Conservation (phyloP, 202 grass and related monocot species). For the Cymbopogon flexuosus region DNA sequence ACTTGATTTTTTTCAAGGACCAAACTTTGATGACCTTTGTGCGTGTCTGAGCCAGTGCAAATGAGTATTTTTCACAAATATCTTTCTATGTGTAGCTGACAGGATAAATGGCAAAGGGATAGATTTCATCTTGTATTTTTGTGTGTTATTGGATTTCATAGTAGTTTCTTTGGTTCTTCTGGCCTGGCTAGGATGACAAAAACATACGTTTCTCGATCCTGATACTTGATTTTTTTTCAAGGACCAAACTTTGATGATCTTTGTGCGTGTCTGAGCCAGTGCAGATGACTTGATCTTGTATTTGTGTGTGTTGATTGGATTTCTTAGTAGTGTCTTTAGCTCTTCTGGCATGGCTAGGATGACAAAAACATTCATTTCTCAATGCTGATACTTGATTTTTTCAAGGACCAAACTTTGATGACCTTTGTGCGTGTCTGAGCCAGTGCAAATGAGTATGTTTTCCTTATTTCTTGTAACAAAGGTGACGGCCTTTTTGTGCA, state of each 20-base stretch:
- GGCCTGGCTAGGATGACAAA: conserved; percentile 26
- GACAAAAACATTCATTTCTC: conserved; percentile 44
- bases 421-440: conserved; percentile 62
- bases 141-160: too few relatives aligned
- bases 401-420: conserved; percentile 42
- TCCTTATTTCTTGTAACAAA: not conserved
- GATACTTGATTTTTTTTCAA: conserved; percentile 20
- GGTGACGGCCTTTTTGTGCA: not conserved
- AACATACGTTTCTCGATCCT: conserved; percentile 37
- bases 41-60: conserved; percentile 46
- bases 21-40: conserved; percentile 53
- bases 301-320: not conserved
- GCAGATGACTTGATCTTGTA: too few relatives aligned
- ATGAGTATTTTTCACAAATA: not conserved
- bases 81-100: too few relatives aligned
- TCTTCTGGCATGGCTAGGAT: conserved; percentile 38
- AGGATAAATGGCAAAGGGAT: too few relatives aligned
- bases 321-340: not conserved
- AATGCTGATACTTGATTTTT: conserved; percentile 50
- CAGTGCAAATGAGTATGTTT: not conserved
- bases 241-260: conserved; percentile 37
- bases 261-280: conserved; percentile 45
- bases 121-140: too few relatives aligned
- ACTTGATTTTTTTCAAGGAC: conserved; percentile 39
- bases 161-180: too few relatives aligned